Evolutionary conservation across 2,329 filamentous ascomycete genomes (phyloP).

Genomic region (Botrytis aclada): DNA sequence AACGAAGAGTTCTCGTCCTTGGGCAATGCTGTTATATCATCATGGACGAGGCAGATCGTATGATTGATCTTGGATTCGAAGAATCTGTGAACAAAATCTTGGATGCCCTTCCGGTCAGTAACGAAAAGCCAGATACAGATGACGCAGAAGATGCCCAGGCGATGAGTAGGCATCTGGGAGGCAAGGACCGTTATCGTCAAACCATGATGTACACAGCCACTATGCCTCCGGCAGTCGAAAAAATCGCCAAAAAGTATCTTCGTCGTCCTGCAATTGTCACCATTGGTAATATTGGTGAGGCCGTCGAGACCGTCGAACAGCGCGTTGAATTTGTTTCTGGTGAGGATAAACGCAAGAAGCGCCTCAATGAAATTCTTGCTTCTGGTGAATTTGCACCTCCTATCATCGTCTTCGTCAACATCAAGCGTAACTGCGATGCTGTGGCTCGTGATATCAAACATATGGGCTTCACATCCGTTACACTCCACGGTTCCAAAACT

Average conservation of each 20-base stretch:
- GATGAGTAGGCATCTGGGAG: slow-evolving; percentile 79
- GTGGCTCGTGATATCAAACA: slow-evolving; percentile 91
- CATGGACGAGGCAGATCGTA: slow-evolving; percentile 98
- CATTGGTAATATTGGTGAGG: slow-evolving; percentile 91
- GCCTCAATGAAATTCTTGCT: slow-evolving; percentile 83
- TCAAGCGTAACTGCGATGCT: slow-evolving; percentile 97
- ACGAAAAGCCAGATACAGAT: slow-evolving; percentile 93
- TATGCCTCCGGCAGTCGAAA: slow-evolving; percentile 89
- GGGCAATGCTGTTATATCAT: slow-evolving; percentile 98
- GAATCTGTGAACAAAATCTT: slow-evolving; percentile 97
- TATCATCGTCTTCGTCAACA: slow-evolving; percentile 99
- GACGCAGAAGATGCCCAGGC: slow-evolving; percentile 79
- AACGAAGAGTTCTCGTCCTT: slow-evolving; percentile 84
- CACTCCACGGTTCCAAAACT: slow-evolving; percentile 91
- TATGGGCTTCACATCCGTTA: slow-evolving; percentile 87
- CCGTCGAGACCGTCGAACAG: slow-evolving; percentile 96
- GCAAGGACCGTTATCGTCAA: slow-evolving; percentile 80
- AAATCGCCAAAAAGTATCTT: slow-evolving; percentile 95
- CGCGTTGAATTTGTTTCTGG: slow-evolving; percentile 86
- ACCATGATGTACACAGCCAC: slow-evolving; percentile 99
- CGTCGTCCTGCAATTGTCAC: slow-evolving; percentile 89
- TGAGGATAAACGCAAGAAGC: slow-evolving; percentile 95
- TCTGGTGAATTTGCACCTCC: slow-evolving; percentile 79
- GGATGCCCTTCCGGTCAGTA: slow-evolving; percentile 84
- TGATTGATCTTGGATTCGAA: slow-evolving; percentile 98